These are phyloP conservation scores for Saccharomyces uvarum DNA, from an alignment of 1,139 yeast genomes.

Conservation along the genomic window DNA sequence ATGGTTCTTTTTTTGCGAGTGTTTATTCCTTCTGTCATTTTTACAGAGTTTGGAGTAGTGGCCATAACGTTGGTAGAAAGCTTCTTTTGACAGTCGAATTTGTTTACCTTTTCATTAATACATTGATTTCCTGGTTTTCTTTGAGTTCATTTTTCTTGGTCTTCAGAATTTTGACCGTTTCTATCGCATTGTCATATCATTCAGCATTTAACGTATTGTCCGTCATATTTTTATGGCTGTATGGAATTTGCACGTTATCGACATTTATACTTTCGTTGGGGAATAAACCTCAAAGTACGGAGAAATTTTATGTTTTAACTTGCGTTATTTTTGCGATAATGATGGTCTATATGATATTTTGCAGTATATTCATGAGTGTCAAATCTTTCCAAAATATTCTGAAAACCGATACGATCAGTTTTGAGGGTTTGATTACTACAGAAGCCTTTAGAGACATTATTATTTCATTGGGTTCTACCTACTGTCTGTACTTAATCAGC, in stretches of 20 bases:
- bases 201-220: constrained; percentile 72
- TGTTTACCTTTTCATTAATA: constrained; percentile 59
- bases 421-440: constrained; percentile 38
- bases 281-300: constrained; percentile 89
- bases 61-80: constrained; percentile 67
- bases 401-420: constrained; percentile 26
- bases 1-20: constrained; percentile 95
- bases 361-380: constrained; percentile 77
- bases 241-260: constrained; percentile 78
- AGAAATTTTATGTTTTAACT: constrained; percentile 70
- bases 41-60: constrained; percentile 64
- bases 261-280: constrained; percentile 90
- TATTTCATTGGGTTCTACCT: constrained; percentile 80
- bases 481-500: constrained; percentile 68
- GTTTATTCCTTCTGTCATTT: constrained; percentile 73
- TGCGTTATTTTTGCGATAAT: constrained; percentile 82
- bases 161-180: constrained; percentile 66
- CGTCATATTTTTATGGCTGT: constrained; percentile 81
- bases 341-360: constrained; percentile 88
- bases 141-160: constrained; percentile 75
- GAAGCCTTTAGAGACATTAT: constrained; percentile 73
- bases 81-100: constrained; percentile 70
- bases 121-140: constrained; percentile 74
- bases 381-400: constrained; percentile 47
- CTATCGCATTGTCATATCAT: constrained; percentile 49